Conservation (phyloP, 768 basidiomycete species). For the Pseudohyphozyma bogoriensis region DNA sequence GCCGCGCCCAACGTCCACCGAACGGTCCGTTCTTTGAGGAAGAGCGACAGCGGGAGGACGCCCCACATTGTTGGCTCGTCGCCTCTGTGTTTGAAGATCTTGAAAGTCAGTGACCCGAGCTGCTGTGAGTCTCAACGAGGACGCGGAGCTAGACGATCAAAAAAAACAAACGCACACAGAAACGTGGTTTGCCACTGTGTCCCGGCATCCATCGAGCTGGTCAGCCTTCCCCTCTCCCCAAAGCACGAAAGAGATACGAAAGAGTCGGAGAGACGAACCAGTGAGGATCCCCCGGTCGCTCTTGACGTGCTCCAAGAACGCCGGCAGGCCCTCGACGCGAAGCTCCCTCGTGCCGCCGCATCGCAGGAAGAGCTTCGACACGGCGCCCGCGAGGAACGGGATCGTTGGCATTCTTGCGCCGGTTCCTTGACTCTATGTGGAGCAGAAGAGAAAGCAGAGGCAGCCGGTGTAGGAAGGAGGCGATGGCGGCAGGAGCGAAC, state of each 20-base stretch:
- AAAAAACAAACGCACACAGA: slow-evolving; percentile 56
- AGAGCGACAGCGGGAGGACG: slow-evolving; percentile 56
- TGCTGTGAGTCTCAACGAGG: slow-evolving; percentile 2
- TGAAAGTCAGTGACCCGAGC: slow-evolving; percentile 2
- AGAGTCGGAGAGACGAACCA: slow-evolving; percentile 43
- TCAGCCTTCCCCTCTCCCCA: neutral
- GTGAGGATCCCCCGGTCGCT: slow-evolving; percentile 61
- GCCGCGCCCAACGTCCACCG: slow-evolving; percentile 88
- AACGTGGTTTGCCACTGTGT: slow-evolving; percentile 78
- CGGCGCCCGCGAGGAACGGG: slow-evolving; percentile 49
- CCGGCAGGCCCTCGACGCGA: slow-evolving; percentile 58
- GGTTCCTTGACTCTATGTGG: no score
- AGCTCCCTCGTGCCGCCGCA: slow-evolving; percentile 56
- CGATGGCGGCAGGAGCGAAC: no score
- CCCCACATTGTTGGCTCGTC: slow-evolving; percentile 87
- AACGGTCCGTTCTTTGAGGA: slow-evolving; percentile 49
- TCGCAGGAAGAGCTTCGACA: slow-evolving; percentile 66
- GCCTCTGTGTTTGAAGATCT: slow-evolving; percentile 44
- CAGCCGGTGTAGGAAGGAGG: no score
- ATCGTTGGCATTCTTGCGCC: slow-evolving; percentile 5
- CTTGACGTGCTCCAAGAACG: slow-evolving; percentile 54
- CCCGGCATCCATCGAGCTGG: slow-evolving; percentile 3
- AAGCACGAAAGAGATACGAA: neutral
- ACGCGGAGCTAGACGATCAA: neutral
- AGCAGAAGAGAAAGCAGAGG: no score